Evolutionary conservation across 345 rosid genomes (phyloP).

Genomic region (Bruguiera sexangula): DNA sequence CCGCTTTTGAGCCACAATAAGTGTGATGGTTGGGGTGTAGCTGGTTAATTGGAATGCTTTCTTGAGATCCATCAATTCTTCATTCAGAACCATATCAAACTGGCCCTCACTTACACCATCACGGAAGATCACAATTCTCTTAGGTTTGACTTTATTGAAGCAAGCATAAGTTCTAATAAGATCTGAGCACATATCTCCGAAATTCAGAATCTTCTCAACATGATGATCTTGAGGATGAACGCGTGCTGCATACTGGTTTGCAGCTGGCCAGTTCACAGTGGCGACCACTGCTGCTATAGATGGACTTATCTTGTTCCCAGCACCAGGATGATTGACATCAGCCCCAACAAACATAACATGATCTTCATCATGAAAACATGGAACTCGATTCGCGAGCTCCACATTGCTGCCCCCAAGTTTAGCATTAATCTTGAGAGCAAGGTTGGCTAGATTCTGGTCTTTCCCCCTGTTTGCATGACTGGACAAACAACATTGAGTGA

Average conservation of each 20-base stretch:
- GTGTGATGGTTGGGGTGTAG: conserved; percentile 62
- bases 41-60: conserved; percentile 24
- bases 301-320: conserved; percentile 52
- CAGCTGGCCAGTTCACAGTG: conserved; percentile 83
- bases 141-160: conserved; percentile 44
- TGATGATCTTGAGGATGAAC: conserved; percentile 60
- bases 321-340: conserved; percentile 84
- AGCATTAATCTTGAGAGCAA: conserved; percentile 84
- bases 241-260: conserved; percentile 74
- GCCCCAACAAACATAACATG: conserved; percentile 86
- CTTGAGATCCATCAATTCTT: conserved; percentile 58
- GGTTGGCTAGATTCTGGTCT: conserved; percentile 72
- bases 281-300: conserved; percentile 87
- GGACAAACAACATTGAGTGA: conserved; percentile 81
- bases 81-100: conserved; percentile 81
- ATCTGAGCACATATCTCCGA: conserved; percentile 67
- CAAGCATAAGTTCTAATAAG: conserved; percentile 46
- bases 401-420: conserved; percentile 95
- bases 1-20: conserved; percentile 73
- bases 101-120: conserved; percentile 86
- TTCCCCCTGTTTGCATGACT: conserved; percentile 30
- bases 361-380: conserved; percentile 38
- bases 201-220: conserved; percentile 57
- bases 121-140: conserved; percentile 67
- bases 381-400: conserved; percentile 56